These are phyloP conservation scores for Graphiopsis chlorocephala DNA, from an alignment of 2,329 filamentous ascomycete species.

Conservation along the genomic window DNA sequence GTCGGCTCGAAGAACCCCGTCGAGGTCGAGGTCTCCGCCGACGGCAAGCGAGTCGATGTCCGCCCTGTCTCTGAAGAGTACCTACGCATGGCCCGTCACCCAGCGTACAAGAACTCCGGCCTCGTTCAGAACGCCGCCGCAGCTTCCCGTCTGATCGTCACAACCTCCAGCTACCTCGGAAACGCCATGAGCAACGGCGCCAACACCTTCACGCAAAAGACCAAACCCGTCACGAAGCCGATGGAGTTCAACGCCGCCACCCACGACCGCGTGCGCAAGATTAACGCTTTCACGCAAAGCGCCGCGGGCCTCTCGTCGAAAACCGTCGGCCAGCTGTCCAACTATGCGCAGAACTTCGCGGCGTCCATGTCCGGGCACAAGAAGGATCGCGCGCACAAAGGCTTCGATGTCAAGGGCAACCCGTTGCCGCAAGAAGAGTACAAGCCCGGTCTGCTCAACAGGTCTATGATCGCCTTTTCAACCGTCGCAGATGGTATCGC, in stretches of 20 bases:
- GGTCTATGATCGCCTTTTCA: constrained; percentile 92
- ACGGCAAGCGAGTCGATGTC: constrained; percentile 67
- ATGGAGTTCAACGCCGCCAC: constrained; percentile 85
- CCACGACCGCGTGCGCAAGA: constrained; percentile 79
- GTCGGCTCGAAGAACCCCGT: constrained; percentile 91
- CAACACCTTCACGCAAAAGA: constrained; percentile 75
- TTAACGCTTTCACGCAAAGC: constrained; percentile 78
- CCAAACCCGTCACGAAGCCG: constrained; percentile 73
- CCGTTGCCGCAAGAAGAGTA: constrained; percentile 54
- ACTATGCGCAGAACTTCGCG: constrained; percentile 85
- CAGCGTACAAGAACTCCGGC: constrained; percentile 84
- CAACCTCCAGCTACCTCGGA: constrained; percentile 74
- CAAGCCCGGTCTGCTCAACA: constrained; percentile 91
- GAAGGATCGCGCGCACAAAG: constrained; percentile 53
- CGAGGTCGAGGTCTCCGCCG: constrained; percentile 69
- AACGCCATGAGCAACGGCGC: constrained; percentile 75
- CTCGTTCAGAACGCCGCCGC: constrained; percentile 83
- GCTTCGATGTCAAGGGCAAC: constrained; percentile 69
- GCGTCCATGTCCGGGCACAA: constrained; percentile 68
- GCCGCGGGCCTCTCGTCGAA: constrained; percentile 79
- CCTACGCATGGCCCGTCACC: constrained; percentile 74
- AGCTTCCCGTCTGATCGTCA: constrained; percentile 89
- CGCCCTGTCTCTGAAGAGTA: constrained; percentile 68
- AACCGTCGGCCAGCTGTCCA: constrained; percentile 79
- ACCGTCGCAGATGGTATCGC: constrained; percentile 93